Conservation (phyloP, 2,329 filamentous ascomycete species). For the Fusarium sp. region DNA sequence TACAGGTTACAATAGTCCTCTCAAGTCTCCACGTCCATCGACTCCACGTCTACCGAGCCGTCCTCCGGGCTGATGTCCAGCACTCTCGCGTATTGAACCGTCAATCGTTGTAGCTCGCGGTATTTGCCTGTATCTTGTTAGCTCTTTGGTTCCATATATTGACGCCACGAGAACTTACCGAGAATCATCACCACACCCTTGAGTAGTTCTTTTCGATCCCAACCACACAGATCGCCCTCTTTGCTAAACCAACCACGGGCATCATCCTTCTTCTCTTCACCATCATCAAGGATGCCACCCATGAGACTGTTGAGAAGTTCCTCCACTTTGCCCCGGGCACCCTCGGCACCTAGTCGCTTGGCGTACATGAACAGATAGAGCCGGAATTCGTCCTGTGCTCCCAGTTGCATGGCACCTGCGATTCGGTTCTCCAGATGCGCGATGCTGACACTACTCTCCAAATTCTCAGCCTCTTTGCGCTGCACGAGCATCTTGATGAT, state of each 20-base stretch:
- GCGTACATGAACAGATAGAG: constrained; percentile 98
- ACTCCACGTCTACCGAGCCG: constrained; percentile 56
- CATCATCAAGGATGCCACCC: constrained; percentile 75
- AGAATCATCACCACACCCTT: constrained; percentile 93
- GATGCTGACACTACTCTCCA: constrained; percentile 91
- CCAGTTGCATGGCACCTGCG: constrained; percentile 86
- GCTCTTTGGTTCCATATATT: constrained; percentile 15
- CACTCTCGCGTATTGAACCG: constrained; percentile 93
- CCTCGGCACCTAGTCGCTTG: constrained; percentile 92
- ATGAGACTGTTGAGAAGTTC: constrained; percentile 87
- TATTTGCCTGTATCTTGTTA: constrained; percentile 80
- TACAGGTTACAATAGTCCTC: constrained; percentile 29
- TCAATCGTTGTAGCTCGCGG: constrained; percentile 91
- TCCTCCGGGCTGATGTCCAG: constrained; percentile 71
- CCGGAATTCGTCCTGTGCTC: constrained; percentile 90
- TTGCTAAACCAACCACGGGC: constrained; percentile 73
- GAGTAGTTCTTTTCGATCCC: constrained; percentile 87
- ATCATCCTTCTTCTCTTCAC: constrained; percentile 52
- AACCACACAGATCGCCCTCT: constrained; percentile 84
- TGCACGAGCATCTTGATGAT: constrained; percentile 91
- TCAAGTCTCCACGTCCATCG: constrained; percentile 56
- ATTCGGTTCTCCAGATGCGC: constrained; percentile 96
- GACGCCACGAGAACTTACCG: constrained; percentile 67
- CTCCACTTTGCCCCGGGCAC: constrained; percentile 87
- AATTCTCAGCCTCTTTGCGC: constrained; percentile 89